Conservation (phyloP, 2,329 filamentous ascomycete species). For the Ophiognomonia clavigignenti-juglandacearum region DNA sequence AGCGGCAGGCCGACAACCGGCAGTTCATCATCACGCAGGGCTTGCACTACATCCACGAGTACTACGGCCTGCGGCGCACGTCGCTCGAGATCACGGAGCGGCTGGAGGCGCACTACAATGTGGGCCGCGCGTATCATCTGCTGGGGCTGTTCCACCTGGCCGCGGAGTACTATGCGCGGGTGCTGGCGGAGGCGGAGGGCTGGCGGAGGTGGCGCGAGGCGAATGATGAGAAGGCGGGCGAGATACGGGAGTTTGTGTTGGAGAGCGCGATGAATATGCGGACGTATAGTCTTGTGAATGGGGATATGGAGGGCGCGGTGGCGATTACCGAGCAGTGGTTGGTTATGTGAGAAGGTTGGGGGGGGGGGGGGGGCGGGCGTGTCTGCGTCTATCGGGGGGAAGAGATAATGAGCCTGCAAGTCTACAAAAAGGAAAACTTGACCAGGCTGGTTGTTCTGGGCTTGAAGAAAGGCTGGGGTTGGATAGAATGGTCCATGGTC, state of each 20-base stretch:
- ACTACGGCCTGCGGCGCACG: slow-evolving; percentile 56
- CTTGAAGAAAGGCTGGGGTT: too few relatives aligned
- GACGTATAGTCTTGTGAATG: slow-evolving; percentile 59
- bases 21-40: slow-evolving; percentile 86
- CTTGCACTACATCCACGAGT: slow-evolving; percentile 71
- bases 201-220: slow-evolving; percentile 14
- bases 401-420: too few relatives aligned
- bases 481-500: too few relatives aligned
- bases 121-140: slow-evolving; percentile 70
- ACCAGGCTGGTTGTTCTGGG: too few relatives aligned
- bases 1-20: slow-evolving; percentile 83
- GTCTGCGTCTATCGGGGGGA: too few relatives aligned
- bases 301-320: slow-evolving; percentile 57
- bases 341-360: slow-evolving; percentile 42
- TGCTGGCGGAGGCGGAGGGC: slow-evolving; percentile 33
- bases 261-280: slow-evolving; percentile 75
- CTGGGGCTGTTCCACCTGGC: slow-evolving; percentile 71
- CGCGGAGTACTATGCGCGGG: slow-evolving; percentile 60
- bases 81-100: slow-evolving; percentile 34
- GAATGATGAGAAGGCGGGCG: background rate
- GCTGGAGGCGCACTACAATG: slow-evolving; percentile 79
- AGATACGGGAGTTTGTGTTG: slow-evolving; percentile 52
- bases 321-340: slow-evolving; percentile 57
- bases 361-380: too few relatives aligned
- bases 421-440: too few relatives aligned